Evolutionary conservation across 1,284 basidiomycete genomes (phyloP), one percentile per base, ranked within the genome.

Genomic region (Trametes sp.): DNA sequence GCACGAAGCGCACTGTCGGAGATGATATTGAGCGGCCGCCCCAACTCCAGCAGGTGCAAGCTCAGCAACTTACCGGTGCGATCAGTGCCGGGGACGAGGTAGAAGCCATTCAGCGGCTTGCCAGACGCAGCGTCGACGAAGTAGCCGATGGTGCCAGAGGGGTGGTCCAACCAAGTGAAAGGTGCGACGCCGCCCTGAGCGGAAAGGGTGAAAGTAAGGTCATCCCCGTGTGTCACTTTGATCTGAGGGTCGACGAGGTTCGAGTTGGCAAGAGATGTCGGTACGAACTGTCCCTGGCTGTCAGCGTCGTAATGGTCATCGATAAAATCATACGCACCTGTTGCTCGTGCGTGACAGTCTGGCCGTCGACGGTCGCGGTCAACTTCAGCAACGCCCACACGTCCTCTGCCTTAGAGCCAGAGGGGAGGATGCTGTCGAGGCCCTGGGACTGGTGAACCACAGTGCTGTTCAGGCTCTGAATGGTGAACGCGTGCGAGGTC

Each of bases 101-200:
- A 85, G 69, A 85, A 86, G 4, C 83, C 85, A 64, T 87, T 86
- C 11, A 75, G 74, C 0, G 82, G 81, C 16, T 74, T 38, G 0
- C 76, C 76, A 0, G 81, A 83, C 14, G 61, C 61, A 28, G 64
- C 69, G 61, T 86, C 84, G 33, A 82, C 74, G 70, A 87, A 88
- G 53, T 81, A 77, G 1, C 86, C 87, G 2, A 87, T 73, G 0
- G 82, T 85, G 19, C 82, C 82, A 0, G 76, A 73, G 0, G 84
- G 84, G 71, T 87, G 85, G 59, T 87, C 84, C 3, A 88, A 71
- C 83, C 84, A 88, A 2, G 86, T 81, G 81, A 83, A 87, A 4
- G 81, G 77, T 0, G 82, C 84, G 6, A 87, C 85, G 2, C 84
- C 85, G 8, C 82, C 82, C 54, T 75, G 73, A 2, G 84, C 84